These are phyloP conservation scores for Aspergillus quadricinctus DNA, from an alignment of 2,329 filamentous ascomycete species.

Conservation along the genomic window DNA sequence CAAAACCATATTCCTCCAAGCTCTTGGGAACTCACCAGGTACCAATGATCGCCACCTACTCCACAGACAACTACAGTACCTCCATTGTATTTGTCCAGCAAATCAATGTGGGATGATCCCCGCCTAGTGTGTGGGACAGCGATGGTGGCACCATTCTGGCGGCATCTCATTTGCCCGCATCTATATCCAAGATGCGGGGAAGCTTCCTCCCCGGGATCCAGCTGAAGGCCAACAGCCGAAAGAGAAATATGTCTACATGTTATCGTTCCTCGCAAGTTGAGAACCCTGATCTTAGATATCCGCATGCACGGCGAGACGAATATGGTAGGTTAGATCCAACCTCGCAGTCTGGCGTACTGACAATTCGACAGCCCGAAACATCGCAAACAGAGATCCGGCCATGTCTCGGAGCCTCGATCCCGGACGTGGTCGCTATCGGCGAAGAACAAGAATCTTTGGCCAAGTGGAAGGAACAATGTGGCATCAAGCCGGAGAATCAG, in stretches of 20 bases:
- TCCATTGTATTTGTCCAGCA: background rate
- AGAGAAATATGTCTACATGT: background rate
- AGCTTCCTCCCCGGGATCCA: background rate
- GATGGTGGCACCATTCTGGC: background rate
- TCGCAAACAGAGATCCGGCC: background rate
- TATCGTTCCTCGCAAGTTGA: background rate
- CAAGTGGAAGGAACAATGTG: conserved; percentile 17
- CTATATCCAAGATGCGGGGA: background rate
- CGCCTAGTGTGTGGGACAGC: background rate
- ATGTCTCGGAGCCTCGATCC: conserved; percentile 13
- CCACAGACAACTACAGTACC: too few species aligned
- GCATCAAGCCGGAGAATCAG: conserved; percentile 44
- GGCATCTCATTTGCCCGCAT: too few species aligned
- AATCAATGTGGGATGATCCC: background rate
- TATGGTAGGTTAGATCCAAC: background rate
- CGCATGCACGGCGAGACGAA: background rate
- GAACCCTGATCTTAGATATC: background rate
- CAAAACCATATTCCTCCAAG: background rate
- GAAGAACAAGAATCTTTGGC: conserved; percentile 12
- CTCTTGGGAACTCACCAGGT: background rate
- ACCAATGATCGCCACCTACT: background rate
- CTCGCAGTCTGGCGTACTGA: background rate
- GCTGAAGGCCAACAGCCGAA: background rate
- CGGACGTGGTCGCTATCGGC: conserved; percentile 15
- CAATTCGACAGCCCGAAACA: background rate